Evolutionary conservation across 768 basidiomycete species (phyloP).

Genomic region (Artomyces pyxidatus): DNA sequence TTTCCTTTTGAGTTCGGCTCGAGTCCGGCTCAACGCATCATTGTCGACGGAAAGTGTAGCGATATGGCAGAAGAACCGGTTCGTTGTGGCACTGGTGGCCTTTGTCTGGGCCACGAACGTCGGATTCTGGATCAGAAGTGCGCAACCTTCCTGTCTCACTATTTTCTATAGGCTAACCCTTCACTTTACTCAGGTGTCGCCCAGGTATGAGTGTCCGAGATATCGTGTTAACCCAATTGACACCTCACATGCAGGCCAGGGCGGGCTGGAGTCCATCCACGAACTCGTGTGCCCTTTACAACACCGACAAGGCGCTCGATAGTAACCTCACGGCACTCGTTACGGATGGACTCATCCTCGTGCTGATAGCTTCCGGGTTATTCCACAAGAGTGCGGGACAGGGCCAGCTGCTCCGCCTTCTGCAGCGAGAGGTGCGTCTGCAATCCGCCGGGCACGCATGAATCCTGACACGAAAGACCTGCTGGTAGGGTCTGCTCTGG

Average conservation of each 20-base stretch:
- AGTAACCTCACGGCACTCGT: not conserved
- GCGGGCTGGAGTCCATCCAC: not conserved
- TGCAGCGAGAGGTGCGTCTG: constrained; percentile 9
- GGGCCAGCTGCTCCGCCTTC: constrained; percentile 3
- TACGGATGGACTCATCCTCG: not conserved
- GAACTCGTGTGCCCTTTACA: not conserved
- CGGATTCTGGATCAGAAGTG: constrained; percentile 9
- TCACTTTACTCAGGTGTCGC: not conserved
- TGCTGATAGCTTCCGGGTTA: constrained; percentile 6
- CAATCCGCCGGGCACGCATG: no score
- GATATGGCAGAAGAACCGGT: constrained; percentile 6
- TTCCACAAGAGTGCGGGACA: not conserved
- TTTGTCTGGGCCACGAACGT: not conserved
- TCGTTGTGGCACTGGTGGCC: not conserved
- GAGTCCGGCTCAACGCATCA: not conserved
- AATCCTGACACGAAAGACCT: no score
- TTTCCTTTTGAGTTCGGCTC: not conserved
- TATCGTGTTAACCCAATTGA: no score
- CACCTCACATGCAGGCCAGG: no score
- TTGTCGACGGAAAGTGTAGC: constrained; percentile 1
- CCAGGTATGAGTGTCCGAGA: no score
- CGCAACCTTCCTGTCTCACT: not conserved
- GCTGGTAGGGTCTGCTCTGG: constrained; percentile 10
- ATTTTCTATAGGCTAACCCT: not conserved
- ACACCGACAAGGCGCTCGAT: not conserved